Evolutionary conservation across 352 stramenopile species (phyloP), one percentile per base, ranked within the genome.

Genomic region (Globisporangium cederbergense): DNA sequence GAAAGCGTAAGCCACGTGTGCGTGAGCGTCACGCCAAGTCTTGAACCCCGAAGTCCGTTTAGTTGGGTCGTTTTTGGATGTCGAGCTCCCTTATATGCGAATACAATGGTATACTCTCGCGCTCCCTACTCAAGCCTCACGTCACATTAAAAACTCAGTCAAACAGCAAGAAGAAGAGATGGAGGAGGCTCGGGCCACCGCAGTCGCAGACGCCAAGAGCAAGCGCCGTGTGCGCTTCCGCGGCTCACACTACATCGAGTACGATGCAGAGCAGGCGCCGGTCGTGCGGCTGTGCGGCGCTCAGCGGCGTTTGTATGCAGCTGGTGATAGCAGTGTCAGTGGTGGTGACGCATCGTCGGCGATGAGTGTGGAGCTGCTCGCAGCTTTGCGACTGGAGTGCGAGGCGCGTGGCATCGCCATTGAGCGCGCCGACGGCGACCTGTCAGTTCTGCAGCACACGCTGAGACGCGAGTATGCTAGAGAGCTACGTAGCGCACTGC

Each of bases 191-290:
- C 25, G 25, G 25, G 25, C 2, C 25, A 1, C 25, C 25, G 25
- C 25, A 28, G 25, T 28, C 32, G 11, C 28, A 16, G 28, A 22
- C 13, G 32, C 30, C 1, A 32, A 42, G 18, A 36, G 8, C 40
- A 65, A 62, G 63, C 78, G 72, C 2, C 46, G 46, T 56, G 77
- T 89, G 71, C 50, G 25, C 60, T 91, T 91, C 68, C 52, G 49
- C 1, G 83, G 83, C 51, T 71, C 80, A n/a, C 67, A 79, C 34
- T 81, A 78, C 67, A 86, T 91, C 58, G 79, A 86, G 64, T 91
- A 76, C 67, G 74, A 90, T 43, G 72, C 77, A 0, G 62, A 77
- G 6, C 60, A 70, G 13, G 66, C 83, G 28, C 66, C 72, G 10
- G 83, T 87, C 1, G 79, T 88, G 58, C 74, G 69, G 2, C 63